Conservation (phyloP, 768 basidiomycete species). For the Boletus sp. region DNA sequence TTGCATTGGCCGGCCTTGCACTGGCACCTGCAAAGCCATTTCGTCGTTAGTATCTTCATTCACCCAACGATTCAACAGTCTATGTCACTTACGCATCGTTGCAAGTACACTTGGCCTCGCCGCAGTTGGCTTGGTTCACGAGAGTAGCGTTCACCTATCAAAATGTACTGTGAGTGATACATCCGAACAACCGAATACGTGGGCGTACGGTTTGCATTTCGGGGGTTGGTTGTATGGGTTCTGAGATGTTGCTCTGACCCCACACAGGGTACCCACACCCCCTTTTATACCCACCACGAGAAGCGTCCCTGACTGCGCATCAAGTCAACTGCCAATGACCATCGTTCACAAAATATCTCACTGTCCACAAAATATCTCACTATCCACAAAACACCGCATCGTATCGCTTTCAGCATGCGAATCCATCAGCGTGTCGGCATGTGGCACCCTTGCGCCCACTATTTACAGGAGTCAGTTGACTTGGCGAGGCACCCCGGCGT, state of each 20-base stretch:
- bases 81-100: conserved; percentile 3
- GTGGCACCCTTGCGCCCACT: background rate
- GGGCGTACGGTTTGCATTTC: conserved; percentile 18
- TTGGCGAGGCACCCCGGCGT: background rate
- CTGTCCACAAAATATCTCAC: background rate
- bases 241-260: background rate
- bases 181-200: background rate
- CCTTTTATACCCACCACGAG: conserved; percentile 7
- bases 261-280: background rate
- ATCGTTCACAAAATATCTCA: background rate
- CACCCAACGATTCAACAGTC: background rate
- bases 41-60: background rate
- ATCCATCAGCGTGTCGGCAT: background rate
- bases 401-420: background rate
- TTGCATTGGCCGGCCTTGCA: conserved; percentile 14
- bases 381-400: background rate
- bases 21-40: conserved; percentile 8
- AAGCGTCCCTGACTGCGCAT: background rate
- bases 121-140: conserved; percentile 18
- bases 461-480: background rate
- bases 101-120: conserved; percentile 4
- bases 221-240: background rate
- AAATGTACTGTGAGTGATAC: background rate
- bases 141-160: conserved; percentile 9
- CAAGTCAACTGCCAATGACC: background rate